Evolutionary conservation across 2,329 filamentous ascomycete genomes (phyloP).

Genomic region (Aschersonia sp.): DNA sequence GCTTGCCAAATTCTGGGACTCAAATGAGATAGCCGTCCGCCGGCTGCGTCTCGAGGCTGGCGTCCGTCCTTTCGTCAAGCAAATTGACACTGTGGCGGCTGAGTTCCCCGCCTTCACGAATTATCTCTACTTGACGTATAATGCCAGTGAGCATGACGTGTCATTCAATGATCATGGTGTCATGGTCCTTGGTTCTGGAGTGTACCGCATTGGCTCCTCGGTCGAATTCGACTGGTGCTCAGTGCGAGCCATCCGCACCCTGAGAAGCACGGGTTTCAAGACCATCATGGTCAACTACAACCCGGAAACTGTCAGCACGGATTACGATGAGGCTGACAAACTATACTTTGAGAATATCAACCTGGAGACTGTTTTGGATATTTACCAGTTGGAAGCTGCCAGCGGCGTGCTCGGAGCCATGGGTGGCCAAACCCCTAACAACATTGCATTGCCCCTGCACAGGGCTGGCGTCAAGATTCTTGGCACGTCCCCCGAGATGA

Average conservation of each 20-base stretch:
- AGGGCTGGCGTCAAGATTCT: constrained; percentile 84
- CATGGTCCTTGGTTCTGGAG: constrained; percentile 91
- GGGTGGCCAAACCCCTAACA: constrained; percentile 96
- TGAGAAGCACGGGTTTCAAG: constrained; percentile 73
- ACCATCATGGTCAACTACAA: constrained; percentile 96
- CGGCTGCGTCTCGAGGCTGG: constrained; percentile 71
- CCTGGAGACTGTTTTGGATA: constrained; percentile 79
- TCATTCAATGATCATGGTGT: constrained; percentile 77
- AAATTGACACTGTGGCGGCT: constrained; percentile 95
- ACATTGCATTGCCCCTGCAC: constrained; percentile 82
- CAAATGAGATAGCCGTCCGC: constrained; percentile 83
- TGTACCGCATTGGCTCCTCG: constrained; percentile 93
- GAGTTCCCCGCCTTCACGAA: constrained; percentile 93
- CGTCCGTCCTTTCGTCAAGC: constrained; percentile 83
- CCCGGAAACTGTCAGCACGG: constrained; percentile 77
- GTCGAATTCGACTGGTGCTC: constrained; percentile 99
- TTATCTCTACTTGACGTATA: constrained; percentile 94
- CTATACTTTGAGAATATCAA: constrained; percentile 96
- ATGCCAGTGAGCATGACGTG: constrained; percentile 74
- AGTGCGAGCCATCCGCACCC: constrained; percentile 80
- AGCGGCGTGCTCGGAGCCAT: constrained; percentile 84
- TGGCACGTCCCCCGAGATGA: constrained; percentile 97
- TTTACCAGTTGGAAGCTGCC: constrained; percentile 76
- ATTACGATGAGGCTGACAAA: constrained; percentile 87
- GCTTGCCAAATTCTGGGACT: constrained; percentile 84